These are phyloP conservation scores for Hanseniaspora sp. DNA, from an alignment of 1,139 yeast genomes.

Conservation along the genomic window DNA sequence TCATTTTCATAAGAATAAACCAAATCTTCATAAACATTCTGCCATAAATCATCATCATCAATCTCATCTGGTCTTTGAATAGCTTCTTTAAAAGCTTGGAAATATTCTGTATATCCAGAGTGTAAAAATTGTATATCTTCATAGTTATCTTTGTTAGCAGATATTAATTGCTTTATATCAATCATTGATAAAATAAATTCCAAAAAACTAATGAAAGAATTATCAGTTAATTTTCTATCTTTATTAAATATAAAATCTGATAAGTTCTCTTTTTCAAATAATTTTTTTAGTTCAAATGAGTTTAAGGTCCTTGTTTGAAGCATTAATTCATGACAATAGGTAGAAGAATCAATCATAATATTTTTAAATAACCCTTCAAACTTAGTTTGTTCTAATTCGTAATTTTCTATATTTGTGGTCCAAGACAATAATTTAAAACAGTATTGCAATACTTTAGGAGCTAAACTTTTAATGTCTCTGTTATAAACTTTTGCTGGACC, in stretches of 20 bases:
- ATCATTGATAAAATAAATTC: neutral
- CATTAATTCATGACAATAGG: neutral
- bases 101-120: neutral
- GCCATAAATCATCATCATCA: neutral
- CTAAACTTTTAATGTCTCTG: neutral
- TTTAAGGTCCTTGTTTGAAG: neutral
- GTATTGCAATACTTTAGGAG: neutral
- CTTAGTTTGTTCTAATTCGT: neutral
- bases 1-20: neutral
- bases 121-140: neutral
- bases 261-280: neutral
- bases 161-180: neutral
- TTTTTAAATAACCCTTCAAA: neutral
- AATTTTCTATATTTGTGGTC: neutral
- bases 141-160: neutral
- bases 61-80: neutral
- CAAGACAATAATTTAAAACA: neutral
- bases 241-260: neutral
- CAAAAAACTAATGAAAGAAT: neutral
- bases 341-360: neutral
- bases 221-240: neutral
- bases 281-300: neutral
- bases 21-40: neutral
- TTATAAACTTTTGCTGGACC: neutral
- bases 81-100: neutral